phyloP scores from a whole-genome alignment of 164 flowering plant genomes.

The Dillenia suffruticosa region DNA sequence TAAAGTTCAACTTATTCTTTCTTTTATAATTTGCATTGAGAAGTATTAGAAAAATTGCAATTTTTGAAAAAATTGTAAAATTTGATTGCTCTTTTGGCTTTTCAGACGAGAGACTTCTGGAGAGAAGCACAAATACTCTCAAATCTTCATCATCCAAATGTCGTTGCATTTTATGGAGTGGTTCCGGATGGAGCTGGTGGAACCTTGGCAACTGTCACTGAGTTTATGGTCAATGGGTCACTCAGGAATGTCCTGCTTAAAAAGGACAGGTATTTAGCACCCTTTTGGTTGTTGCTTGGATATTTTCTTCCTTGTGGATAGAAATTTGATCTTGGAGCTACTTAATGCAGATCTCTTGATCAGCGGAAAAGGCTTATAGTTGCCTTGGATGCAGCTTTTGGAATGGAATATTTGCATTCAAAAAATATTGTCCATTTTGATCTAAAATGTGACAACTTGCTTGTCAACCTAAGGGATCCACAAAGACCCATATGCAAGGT shows the following conservation, averaged over 20 bases:
- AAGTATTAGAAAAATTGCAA: too few species aligned
- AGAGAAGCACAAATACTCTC: conserved; percentile 66
- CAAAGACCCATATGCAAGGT: conserved; percentile 75
- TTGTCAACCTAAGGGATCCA: conserved; percentile 62
- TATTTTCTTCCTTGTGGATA: not conserved
- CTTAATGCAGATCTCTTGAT: conserved; percentile 42
- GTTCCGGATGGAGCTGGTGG: conserved; percentile 67
- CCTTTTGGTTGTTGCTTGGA: not conserved
- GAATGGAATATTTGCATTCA: conserved; percentile 74
- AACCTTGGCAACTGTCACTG: conserved; percentile 63
- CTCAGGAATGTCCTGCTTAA: conserved; percentile 46
- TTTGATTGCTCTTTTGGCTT: conserved; percentile 1
- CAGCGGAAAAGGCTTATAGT: conserved; percentile 48
- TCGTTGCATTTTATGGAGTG: conserved; percentile 68
- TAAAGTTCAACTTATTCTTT: too few species aligned
- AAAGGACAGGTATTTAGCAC: conserved; percentile 38
- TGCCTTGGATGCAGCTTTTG: conserved; percentile 81
- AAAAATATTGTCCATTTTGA: conserved; percentile 75
- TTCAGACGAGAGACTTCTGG: conserved; percentile 61
- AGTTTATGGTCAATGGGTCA: conserved; percentile 69
- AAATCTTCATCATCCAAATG: conserved; percentile 73
- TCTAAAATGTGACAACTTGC: conserved; percentile 66
- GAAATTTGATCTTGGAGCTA: not conserved
- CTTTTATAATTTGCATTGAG: too few species aligned
- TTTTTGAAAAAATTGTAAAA: not conserved